Base-by-base conservation (phyloP, 176 grass and related monocot species). In the Pontederia crassipes region DNA sequence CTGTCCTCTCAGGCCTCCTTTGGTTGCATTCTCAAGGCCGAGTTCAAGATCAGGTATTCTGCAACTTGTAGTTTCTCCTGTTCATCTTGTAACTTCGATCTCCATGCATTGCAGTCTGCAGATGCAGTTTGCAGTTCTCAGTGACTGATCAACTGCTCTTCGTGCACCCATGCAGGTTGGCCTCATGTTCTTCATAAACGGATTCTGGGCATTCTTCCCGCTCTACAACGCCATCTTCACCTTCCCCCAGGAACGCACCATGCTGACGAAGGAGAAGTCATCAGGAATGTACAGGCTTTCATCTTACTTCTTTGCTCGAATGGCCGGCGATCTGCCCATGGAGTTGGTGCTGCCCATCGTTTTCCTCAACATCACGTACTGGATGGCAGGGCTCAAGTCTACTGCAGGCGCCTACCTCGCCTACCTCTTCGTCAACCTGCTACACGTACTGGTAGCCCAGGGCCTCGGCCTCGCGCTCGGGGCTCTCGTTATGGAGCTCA, bases 251-350 rank as follows among this genome's bases (percentile, higher is more conserved):
- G 80, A 82, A 68, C 74, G 80, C 11, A 13, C 55, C 53, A 82
- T 82, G 35, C 18, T 82, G 48, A 73, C 62, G 11, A 77, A 82
- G 53, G 80, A 82, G 73, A 55, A 73, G 8, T 68, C 68, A 0
- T 82, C 80, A 4, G 54, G 80, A 12, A 77, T 82, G 80, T 82
- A 77, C 68, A 52, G 67, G 5, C 48, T 82, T 0, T 82, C 80
- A 17, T 67, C 80, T 35, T 82, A 82, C 49, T 82, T 77, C 28
- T 12, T 67, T 24, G 68, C 80, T 62, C 46, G 61, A 13, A 61
- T 32, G 2, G 49, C 57, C 45, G 80, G 61, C 0, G 80, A 82
- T 12, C 80, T 82, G 13, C 80, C 74, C 10, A 77, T 77, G 68
- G 74, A 77, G 59, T 74, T 82, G 14, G 28, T 73, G 55, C 61